A percentile compares a stretch with the other conserved stretches of the same genome.
Evolutionary conservation across 768 basidiomycete genomes (phyloP).

Genomic region (Leccinum uliginosum): DNA sequence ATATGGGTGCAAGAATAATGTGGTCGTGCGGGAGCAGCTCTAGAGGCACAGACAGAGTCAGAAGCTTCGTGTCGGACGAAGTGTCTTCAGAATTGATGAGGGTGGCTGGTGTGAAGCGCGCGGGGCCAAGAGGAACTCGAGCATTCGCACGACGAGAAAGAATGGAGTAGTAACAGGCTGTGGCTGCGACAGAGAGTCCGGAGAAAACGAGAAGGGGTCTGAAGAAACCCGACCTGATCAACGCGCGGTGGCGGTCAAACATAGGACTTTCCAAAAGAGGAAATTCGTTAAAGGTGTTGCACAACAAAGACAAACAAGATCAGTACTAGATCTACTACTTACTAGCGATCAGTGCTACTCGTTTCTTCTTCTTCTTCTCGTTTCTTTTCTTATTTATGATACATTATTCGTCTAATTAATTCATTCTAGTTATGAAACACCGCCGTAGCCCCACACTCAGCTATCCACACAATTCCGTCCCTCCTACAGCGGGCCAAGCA

Average conservation of each 20-base stretch:
- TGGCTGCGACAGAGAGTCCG: slow-evolving; percentile 38
- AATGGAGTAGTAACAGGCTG: slow-evolving; percentile 50
- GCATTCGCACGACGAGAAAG: slow-evolving; percentile 47
- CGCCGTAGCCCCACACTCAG: slow-evolving; percentile 21
- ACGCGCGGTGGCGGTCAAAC: slow-evolving; percentile 6
- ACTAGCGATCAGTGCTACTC: not conserved
- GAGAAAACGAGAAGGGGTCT: slow-evolving; percentile 29
- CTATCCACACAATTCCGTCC: slow-evolving; percentile 10
- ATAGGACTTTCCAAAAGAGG: slow-evolving; percentile 18
- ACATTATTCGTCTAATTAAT: not conserved
- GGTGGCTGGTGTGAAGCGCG: slow-evolving; percentile 53
- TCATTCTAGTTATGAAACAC: slow-evolving; percentile 22
- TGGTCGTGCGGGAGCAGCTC: slow-evolving; percentile 30
- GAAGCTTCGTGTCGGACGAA: slow-evolving; percentile 58
- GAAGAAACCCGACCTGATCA: not conserved
- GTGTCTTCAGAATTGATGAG: slow-evolving; percentile 49
- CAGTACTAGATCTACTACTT: too few species aligned
- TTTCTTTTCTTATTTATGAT: not conserved
- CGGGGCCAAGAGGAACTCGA: slow-evolving; percentile 40
- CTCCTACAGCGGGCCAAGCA: slow-evolving; percentile 14
- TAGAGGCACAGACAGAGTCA: slow-evolving; percentile 56
- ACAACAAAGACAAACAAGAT: slow-evolving; percentile 24
- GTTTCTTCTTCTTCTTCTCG: not conserved
- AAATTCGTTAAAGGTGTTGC: slow-evolving; percentile 10
- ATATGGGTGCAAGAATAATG: slow-evolving; percentile 44